These are phyloP conservation scores for Arabidopsis thaliana DNA, from an alignment of 345 rosid species.

Conservation along the genomic window TAIR10.1 NC_003070.9:6243501-6244000, in stretches of 20 bases:
- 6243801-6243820: conserved; percentile 23
- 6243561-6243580: neutral
- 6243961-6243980: conserved; percentile 27
- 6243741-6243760: neutral
- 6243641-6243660: neutral
- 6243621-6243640: neutral
- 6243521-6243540: neutral
- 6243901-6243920: conserved; percentile 24
- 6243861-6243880: neutral
- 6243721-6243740: conserved; percentile 6
- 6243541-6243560: neutral
- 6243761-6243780: neutral
- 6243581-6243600: neutral
- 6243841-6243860: neutral
- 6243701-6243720: neutral
- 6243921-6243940: conserved; percentile 36
- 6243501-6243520: neutral
- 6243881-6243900: neutral
- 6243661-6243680: neutral
- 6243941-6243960: neutral
- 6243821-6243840: conserved; percentile 15
- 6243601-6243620: neutral
- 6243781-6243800: conserved; percentile 38
- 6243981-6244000: conserved; percentile 10
- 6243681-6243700: conserved; percentile 4